Percentiles rank a stretch among this genome's conserved stretches.
phyloP scores from a whole-genome alignment of 2,329 filamentous ascomycete species.

The Blastomyces percursus region DNA sequence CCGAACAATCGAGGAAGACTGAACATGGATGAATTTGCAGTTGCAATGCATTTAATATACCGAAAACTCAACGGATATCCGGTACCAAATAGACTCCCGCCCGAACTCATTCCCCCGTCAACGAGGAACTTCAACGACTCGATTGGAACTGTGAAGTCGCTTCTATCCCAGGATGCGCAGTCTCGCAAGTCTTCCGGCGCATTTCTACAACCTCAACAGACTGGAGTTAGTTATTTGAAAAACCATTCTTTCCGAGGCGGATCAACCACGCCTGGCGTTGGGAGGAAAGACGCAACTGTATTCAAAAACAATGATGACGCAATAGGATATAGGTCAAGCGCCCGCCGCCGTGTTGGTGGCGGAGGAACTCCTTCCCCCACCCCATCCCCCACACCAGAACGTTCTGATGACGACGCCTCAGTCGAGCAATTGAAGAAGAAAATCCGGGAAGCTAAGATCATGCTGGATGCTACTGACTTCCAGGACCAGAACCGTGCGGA shows the following conservation, averaged over 20 bases:
- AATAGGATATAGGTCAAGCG: slow-evolving; percentile 85
- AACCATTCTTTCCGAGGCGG: slow-evolving; percentile 76
- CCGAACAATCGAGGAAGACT: slow-evolving; percentile 87
- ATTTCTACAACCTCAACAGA: slow-evolving; percentile 83
- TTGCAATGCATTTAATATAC: slow-evolving; percentile 98
- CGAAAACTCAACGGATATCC: slow-evolving; percentile 93
- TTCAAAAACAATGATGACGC: slow-evolving; percentile 95
- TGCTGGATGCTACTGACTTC: slow-evolving; percentile 94
- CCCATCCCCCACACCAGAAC: slow-evolving; percentile 53
- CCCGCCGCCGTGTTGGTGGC: slow-evolving; percentile 68
- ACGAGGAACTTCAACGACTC: slow-evolving; percentile 88
- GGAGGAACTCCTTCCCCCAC: slow-evolving; percentile 70
- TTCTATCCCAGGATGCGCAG: slow-evolving; percentile 83
- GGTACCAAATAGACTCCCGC: slow-evolving; percentile 71
- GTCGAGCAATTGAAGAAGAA: slow-evolving; percentile 85
- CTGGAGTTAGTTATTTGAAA: slow-evolving; percentile 96
- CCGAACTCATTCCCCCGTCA: slow-evolving; percentile 88
- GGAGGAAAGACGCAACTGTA: slow-evolving; percentile 86
- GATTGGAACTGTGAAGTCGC: slow-evolving; percentile 81
- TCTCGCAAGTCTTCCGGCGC: slow-evolving; percentile 80
- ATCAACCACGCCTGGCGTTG: slow-evolving; percentile 45
- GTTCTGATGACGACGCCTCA: slow-evolving; percentile 67
- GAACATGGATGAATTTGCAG: slow-evolving; percentile 93
- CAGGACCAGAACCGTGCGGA: slow-evolving; percentile 81
- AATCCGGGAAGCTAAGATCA: slow-evolving; percentile 84